phyloP scores from a whole-genome alignment of 495 filamentous ascomycete genomes.

The Lindgomyces ingoldianus region DNA sequence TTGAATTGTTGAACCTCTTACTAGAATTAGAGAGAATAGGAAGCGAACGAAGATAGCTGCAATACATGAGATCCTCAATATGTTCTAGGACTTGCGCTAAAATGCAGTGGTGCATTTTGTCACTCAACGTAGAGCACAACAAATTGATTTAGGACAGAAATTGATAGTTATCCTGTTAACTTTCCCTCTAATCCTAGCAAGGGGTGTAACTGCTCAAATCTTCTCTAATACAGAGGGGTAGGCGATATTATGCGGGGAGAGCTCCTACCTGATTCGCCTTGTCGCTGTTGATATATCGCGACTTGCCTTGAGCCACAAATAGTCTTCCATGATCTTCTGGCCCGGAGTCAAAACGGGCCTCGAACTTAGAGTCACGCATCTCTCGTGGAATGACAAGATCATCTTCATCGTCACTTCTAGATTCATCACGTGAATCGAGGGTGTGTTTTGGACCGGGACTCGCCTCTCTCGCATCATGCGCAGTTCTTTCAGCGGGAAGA shows the following conservation, averaged over 20 bases:
- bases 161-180: too few relatives aligned
- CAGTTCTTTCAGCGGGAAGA: neutral
- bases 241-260: neutral
- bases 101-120: too few relatives aligned
- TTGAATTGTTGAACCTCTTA: too few relatives aligned
- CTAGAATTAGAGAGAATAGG: too few relatives aligned
- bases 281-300: conserved; percentile 20
- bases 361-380: conserved; percentile 3
- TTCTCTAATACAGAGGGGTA: too few relatives aligned
- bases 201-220: neutral
- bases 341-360: neutral
- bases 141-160: too few relatives aligned
- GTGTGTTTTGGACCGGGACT: neutral
- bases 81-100: too few relatives aligned
- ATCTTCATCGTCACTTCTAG: conserved; percentile 7
- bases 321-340: conserved; percentile 1
- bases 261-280: conserved; percentile 15
- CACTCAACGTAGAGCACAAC: too few relatives aligned
- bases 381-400: conserved; percentile 16
- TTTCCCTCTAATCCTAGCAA: neutral
- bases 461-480: neutral
- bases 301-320: conserved; percentile 13
- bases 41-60: too few relatives aligned
- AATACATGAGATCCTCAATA: too few relatives aligned
- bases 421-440: too few relatives aligned